Base-by-base conservation (phyloP, 257 asterid genomes). In the Rubia yunnanensis region DNA sequence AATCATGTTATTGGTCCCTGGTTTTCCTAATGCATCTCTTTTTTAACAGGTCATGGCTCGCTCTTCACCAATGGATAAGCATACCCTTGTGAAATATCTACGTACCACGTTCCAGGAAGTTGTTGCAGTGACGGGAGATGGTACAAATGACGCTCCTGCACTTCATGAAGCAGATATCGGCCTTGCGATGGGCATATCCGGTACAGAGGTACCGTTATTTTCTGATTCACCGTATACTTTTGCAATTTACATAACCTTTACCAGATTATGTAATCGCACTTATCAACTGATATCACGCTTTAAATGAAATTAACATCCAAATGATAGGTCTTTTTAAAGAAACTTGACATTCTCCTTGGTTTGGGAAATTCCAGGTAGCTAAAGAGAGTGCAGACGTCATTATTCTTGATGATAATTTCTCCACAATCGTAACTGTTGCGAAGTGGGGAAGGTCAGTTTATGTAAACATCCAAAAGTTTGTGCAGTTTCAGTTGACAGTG, bases 391-490 rank as follows among this genome's bases (percentile, higher is more conserved):
- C 98, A 38, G 98, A 92, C 66, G 96, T 89, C 68, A 87, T 92
- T 69, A 92, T 92, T 74, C 83, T 92, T 69, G 98, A 92, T 31
- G 98, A 89, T 67, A 89, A 92, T 70, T 92, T 92, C 83, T 89
- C 98, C 74, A 89, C 98, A 66, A 89, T 92, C 49, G 97, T 87
- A 18, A 92, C 97, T 13, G 98, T 92, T 39, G 97, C 96, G 35
- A 89, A 70, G 81, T 92, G 98, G 98, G 97, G 98, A 13, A 95
- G 98, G 74, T 92, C 98, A 0, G 98, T 92, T 55, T 92, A 92
- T 18, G 79, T 89, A 30, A 92, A 92, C 83, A 89, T 92, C 66
- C 98, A 92, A 58, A 92, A 92, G 80, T 92, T 92, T 39, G 96
- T 92, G 69, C 96, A 89, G 69, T 92, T 92, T 81, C 98, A 92